Evolutionary conservation across 2,329 filamentous ascomycete species (phyloP).

Genomic region (Ceratocystis diversiconidia): DNA sequence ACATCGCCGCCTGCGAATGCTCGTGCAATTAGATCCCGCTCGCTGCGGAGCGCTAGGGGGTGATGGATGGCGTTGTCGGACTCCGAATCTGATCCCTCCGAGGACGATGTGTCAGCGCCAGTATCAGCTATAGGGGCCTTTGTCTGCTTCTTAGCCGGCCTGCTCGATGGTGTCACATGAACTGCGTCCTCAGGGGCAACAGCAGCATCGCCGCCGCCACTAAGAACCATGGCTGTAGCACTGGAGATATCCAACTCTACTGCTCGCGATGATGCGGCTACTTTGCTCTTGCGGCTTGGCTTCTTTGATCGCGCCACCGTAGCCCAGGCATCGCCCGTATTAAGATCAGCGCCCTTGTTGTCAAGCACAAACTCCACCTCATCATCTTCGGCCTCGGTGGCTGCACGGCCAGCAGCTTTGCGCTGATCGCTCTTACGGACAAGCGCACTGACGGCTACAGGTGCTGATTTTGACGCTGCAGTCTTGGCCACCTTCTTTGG

Average conservation of each 20-base stretch:
- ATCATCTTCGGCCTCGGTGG: constrained; percentile 19
- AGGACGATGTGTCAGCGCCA: constrained; percentile 13
- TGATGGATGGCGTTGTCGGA: constrained; percentile 25
- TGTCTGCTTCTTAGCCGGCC: not conserved
- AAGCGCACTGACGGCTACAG: constrained; percentile 10
- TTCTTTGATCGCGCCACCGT: constrained; percentile 21
- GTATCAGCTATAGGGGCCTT: not conserved
- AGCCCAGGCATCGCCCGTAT: constrained; percentile 14
- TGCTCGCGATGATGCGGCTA: constrained; percentile 8
- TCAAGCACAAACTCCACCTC: constrained; percentile 21
- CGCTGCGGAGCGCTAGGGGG: constrained; percentile 40
- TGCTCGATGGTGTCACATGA: not conserved
- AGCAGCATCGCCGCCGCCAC: not conserved
- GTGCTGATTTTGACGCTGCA: not conserved
- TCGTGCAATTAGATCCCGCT: constrained; percentile 57
- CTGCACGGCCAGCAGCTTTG: constrained; percentile 21
- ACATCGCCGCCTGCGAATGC: constrained; percentile 85
- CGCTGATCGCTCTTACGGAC: constrained; percentile 14
- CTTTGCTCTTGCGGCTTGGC: constrained; percentile 23
- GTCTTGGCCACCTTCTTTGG: constrained; percentile 19
- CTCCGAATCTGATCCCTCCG: constrained; percentile 9
- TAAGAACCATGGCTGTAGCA: constrained; percentile 15
- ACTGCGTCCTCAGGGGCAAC: not conserved
- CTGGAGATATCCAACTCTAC: constrained; percentile 13
- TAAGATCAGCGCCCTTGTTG: constrained; percentile 12